Evolutionary conservation across 2,329 filamentous ascomycete genomes (phyloP).

Genomic region (Pezicula radicicola): DNA sequence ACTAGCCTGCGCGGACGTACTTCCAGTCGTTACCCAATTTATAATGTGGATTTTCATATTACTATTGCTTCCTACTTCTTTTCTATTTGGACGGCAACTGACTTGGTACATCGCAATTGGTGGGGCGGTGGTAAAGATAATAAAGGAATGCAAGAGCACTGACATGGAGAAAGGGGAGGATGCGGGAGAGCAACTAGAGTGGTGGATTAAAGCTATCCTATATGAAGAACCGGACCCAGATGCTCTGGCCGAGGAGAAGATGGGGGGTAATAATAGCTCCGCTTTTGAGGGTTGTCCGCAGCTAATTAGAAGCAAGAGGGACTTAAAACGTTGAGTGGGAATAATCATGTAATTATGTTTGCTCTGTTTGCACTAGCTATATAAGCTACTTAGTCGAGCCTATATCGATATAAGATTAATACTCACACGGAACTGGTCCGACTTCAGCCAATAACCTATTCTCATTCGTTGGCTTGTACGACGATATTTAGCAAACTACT

Average conservation of each 20-base stretch:
- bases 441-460: too few relatives aligned
- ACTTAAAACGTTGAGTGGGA: too few relatives aligned
- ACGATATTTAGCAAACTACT: too few relatives aligned
- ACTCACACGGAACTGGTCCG: too few relatives aligned
- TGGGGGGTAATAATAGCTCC: constrained; percentile 7
- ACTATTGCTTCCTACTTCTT: background rate
- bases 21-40: background rate
- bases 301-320: too few relatives aligned
- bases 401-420: too few relatives aligned
- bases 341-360: too few relatives aligned
- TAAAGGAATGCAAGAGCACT: background rate
- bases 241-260: constrained; percentile 1
- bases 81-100: background rate
- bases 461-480: too few relatives aligned
- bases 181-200: background rate
- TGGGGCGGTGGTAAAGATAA: background rate
- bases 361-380: too few relatives aligned
- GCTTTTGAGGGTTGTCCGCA: too few relatives aligned
- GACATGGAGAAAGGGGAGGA: constrained; percentile 1
- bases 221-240: background rate
- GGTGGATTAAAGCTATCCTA: constrained; percentile 1
- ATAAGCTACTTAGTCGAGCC: too few relatives aligned
- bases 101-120: background rate
- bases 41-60: background rate
- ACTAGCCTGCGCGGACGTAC: too few relatives aligned